Conservation (phyloP, 257 asterid genomes). For the Solanum ossicruentum region DNA sequence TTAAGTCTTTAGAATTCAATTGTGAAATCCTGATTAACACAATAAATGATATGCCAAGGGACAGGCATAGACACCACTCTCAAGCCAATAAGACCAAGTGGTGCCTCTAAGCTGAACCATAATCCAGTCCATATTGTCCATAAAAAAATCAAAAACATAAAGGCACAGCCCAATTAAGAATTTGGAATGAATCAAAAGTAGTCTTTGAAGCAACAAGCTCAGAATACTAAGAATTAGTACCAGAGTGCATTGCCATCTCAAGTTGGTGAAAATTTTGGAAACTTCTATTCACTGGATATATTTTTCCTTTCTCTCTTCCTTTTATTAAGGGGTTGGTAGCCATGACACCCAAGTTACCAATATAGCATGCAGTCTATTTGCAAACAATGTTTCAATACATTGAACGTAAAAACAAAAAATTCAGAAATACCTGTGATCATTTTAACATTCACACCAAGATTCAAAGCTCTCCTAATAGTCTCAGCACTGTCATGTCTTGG, state of each 20-base stretch:
- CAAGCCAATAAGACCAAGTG: neutral
- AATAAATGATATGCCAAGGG: neutral
- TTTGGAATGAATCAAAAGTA: neutral
- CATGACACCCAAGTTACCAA: neutral
- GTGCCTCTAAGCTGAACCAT: neutral
- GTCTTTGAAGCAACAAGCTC: neutral
- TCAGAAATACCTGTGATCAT: constrained; percentile 33
- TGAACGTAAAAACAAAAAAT: neutral
- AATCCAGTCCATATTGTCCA: neutral
- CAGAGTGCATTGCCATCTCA: neutral
- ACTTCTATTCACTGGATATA: neutral
- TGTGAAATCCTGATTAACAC: neutral
- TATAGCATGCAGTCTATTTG: neutral
- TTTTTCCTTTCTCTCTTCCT: neutral
- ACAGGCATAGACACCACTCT: neutral
- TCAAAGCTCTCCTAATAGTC: constrained; percentile 37
- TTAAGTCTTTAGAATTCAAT: neutral
- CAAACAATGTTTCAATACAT: neutral
- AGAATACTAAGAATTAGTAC: neutral
- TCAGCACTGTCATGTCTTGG: constrained; percentile 49
- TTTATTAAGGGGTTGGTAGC: neutral
- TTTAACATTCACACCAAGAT: constrained; percentile 42
- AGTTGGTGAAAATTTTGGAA: neutral
- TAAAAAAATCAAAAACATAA: neutral
- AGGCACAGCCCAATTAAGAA: neutral